A percentile compares a stretch with the other conserved stretches of the same genome.
These are phyloP conservation scores for Hymenoscyphus repandus DNA, from an alignment of 2,329 filamentous ascomycete genomes.

Conservation along the genomic window DNA sequence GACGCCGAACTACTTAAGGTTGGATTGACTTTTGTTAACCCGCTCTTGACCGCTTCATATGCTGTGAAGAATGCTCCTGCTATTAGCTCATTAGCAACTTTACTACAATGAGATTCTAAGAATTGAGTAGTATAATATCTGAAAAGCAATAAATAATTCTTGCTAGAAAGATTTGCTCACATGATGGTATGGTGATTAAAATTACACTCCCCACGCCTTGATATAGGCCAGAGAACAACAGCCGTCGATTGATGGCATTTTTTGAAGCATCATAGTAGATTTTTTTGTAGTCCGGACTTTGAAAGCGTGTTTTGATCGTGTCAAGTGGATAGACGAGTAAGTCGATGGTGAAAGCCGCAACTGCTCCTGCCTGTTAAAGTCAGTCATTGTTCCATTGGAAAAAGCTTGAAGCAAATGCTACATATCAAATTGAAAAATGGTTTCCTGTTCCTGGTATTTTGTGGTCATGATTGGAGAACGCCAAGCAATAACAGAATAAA, in stretches of 20 bases:
- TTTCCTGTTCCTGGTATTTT: no score
- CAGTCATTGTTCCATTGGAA: constrained; percentile 1
- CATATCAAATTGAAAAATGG: neutral
- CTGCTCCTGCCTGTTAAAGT: constrained; percentile 64
- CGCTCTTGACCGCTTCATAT: constrained; percentile 71
- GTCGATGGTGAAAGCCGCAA: constrained; percentile 82
- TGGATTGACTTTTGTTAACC: constrained; percentile 49
- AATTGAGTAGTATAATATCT: no score
- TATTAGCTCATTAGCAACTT: constrained; percentile 31
- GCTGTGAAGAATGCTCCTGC: constrained; percentile 87
- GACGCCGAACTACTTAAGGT: constrained; percentile 44
- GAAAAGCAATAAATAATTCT: neutral
- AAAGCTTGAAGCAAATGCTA: neutral
- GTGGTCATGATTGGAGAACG: no score
- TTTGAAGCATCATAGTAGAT: constrained; percentile 56
- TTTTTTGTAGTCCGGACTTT: constrained; percentile 69
- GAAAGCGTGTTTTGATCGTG: constrained; percentile 81
- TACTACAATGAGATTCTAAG: no score
- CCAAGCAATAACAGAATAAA: no score
- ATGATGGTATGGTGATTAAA: constrained; percentile 81
- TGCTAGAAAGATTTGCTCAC: constrained; percentile 37
- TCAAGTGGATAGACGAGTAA: constrained; percentile 74
- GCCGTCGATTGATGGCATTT: constrained; percentile 46
- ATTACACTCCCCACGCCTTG: constrained; percentile 84
- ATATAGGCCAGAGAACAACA: constrained; percentile 70